Percentiles rank a stretch among this genome's conserved stretches.
phyloP scores from a whole-genome alignment of 257 asterid genomes.

The Capsicum pubescens region DNA sequence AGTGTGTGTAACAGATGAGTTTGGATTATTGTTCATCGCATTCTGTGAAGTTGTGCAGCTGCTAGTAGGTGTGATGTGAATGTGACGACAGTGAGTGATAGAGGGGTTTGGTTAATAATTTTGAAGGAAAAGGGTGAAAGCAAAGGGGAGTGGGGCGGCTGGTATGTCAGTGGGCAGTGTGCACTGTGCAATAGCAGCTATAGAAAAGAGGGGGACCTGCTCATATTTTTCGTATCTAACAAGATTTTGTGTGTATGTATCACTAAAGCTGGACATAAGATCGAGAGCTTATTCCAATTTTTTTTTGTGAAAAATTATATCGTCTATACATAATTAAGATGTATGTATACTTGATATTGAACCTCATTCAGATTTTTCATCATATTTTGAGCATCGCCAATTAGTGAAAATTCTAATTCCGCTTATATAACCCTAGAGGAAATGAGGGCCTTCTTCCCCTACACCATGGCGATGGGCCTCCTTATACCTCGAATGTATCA shows the following conservation, averaged over 20 bases:
- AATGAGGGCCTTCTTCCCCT: too few relatives aligned
- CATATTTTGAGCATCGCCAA: too few relatives aligned
- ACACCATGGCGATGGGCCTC: too few relatives aligned
- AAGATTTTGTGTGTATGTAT: background rate
- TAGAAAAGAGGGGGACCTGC: background rate
- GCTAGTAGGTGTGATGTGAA: background rate
- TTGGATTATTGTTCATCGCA: slow-evolving; percentile 20
- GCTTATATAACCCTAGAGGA: too few relatives aligned
- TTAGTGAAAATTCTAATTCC: too few relatives aligned
- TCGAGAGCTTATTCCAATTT: too few relatives aligned
- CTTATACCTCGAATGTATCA: slow-evolving; percentile 8
- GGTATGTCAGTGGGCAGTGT: slow-evolving; percentile 12
- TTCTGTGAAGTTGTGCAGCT: background rate
- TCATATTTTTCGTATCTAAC: background rate
- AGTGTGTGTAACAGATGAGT: background rate
- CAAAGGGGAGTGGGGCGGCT: slow-evolving; percentile 1
- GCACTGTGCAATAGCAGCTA: background rate
- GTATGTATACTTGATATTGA: too few relatives aligned
- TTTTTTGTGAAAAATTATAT: too few relatives aligned
- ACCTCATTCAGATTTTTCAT: too few relatives aligned
- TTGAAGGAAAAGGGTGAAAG: background rate
- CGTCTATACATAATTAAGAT: too few relatives aligned
- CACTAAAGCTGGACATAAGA: background rate
- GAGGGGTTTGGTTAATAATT: background rate
- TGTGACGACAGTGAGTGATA: background rate